Percentiles rank a stretch among this genome's conserved stretches.
Evolutionary conservation across 495 filamentous ascomycete genomes (phyloP).

Genomic region (Letharia lupina): DNA sequence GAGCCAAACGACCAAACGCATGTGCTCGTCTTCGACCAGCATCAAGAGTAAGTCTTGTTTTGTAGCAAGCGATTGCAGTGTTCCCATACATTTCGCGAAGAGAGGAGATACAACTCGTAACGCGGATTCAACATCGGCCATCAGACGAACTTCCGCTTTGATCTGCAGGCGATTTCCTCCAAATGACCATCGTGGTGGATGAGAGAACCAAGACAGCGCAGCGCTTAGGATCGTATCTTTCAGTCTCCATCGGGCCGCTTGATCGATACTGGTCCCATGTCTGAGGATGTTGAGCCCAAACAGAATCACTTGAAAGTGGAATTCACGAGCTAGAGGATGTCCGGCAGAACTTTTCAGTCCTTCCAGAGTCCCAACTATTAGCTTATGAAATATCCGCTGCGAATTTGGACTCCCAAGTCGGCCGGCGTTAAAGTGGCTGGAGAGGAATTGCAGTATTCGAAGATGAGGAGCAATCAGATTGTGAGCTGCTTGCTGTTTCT

Average conservation of each 20-base stretch:
- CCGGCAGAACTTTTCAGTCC: constrained; percentile 58
- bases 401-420: constrained; percentile 70
- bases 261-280: constrained; percentile 54
- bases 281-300: constrained; percentile 71
- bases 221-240: constrained; percentile 85
- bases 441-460: constrained; percentile 77
- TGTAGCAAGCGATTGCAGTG: constrained; percentile 55
- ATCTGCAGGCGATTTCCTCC: constrained; percentile 88
- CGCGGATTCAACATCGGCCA: constrained; percentile 63
- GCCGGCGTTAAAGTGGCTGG: constrained; percentile 88
- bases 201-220: constrained; percentile 78
- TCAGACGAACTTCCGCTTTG: constrained; percentile 79
- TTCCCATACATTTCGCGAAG: constrained; percentile 43
- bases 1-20: constrained; percentile 81
- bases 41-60: constrained; percentile 74
- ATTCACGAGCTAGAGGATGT: constrained; percentile 83
- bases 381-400: constrained; percentile 67
- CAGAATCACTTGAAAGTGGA: constrained; percentile 78
- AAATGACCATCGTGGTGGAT: constrained; percentile 82
- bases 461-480: constrained; percentile 78
- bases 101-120: constrained; percentile 50
- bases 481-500: constrained; percentile 66
- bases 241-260: constrained; percentile 57
- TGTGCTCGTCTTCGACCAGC: constrained; percentile 77
- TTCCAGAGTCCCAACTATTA: constrained; percentile 66